These are phyloP conservation scores for Hortiboletus flavorubellus DNA, from an alignment of 768 basidiomycete species.

Conservation along the genomic window DNA sequence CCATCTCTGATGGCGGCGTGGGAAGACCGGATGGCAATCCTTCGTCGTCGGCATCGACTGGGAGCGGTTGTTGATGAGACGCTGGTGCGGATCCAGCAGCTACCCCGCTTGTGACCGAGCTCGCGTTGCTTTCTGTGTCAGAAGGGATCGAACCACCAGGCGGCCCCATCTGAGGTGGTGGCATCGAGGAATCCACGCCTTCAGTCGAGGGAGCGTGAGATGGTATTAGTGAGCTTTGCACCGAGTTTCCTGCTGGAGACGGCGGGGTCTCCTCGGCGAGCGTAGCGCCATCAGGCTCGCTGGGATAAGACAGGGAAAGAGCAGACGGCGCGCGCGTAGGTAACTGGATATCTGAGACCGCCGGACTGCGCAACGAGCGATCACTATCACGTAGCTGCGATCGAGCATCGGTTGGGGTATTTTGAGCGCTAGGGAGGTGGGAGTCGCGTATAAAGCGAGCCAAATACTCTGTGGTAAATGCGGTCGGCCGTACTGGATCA, in stretches of 20 bases:
- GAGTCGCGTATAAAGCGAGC: not conserved
- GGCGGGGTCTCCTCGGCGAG: not conserved
- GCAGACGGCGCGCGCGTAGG: not conserved
- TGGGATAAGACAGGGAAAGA: not conserved
- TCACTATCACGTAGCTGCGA: not conserved
- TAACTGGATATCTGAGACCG: not conserved
- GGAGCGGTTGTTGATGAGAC: not conserved
- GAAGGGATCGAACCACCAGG: not conserved
- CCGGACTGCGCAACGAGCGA: not conserved
- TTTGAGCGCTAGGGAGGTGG: not conserved
- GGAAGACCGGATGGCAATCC: not conserved
- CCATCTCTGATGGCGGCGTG: slow-evolving; percentile 3
- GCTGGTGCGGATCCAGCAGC: not conserved
- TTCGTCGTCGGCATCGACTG: not conserved
- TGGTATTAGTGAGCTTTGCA: not conserved
- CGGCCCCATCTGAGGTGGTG: too few species aligned
- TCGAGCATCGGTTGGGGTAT: not conserved
- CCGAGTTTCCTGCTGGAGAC: not conserved
- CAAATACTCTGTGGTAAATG: slow-evolving; percentile 1
- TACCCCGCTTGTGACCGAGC: not conserved
- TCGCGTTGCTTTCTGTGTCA: not conserved
- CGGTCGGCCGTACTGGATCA: slow-evolving; percentile 4
- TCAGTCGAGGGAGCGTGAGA: not conserved
- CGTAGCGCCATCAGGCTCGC: not conserved
- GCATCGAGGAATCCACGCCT: not conserved